Conservation (phyloP, 1,139 yeast genomes). For the Protomyces gravidus region DNA sequence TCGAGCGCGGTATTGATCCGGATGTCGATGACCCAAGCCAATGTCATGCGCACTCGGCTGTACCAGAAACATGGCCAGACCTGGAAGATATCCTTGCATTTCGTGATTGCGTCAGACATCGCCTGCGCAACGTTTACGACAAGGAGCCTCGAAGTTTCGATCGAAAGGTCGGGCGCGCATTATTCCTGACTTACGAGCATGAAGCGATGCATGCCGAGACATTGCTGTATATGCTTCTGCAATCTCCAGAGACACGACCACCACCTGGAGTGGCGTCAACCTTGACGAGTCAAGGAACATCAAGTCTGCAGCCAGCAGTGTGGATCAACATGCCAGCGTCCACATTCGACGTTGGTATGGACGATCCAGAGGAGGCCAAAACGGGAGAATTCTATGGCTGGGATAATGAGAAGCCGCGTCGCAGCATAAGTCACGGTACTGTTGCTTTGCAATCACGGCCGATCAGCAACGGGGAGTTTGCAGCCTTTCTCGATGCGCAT, state of each 20-base stretch:
- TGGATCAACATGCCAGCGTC: slow-evolving; percentile 20
- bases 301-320: slow-evolving; percentile 1
- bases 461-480: slow-evolving; percentile 34
- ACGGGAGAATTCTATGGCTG: slow-evolving; percentile 31
- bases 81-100: slow-evolving; percentile 27
- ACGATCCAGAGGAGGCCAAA: slow-evolving; percentile 28
- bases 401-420: slow-evolving; percentile 35
- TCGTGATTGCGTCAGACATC: slow-evolving; percentile 30
- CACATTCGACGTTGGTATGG: slow-evolving; percentile 29
- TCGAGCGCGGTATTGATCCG: slow-evolving; percentile 36
- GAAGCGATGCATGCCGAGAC: slow-evolving; percentile 36
- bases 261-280: slow-evolving; percentile 30
- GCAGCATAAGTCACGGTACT: background rate
- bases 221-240: slow-evolving; percentile 34
- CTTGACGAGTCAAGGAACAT: background rate
- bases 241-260: slow-evolving; percentile 30
- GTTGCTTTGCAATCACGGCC: slow-evolving; percentile 32
- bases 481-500: slow-evolving; percentile 25
- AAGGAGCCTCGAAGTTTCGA: background rate
- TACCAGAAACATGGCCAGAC: slow-evolving; percentile 34
- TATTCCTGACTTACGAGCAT: slow-evolving; percentile 35
- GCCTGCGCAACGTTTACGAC: slow-evolving; percentile 23
- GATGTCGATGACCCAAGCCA: slow-evolving; percentile 35
- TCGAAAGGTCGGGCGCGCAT: slow-evolving; percentile 26
- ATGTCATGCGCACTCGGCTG: slow-evolving; percentile 34